Evolutionary conservation across 345 rosid species (phyloP), one percentile per base, ranked within the genome.

Genomic region (Lepidium africanum): DNA sequence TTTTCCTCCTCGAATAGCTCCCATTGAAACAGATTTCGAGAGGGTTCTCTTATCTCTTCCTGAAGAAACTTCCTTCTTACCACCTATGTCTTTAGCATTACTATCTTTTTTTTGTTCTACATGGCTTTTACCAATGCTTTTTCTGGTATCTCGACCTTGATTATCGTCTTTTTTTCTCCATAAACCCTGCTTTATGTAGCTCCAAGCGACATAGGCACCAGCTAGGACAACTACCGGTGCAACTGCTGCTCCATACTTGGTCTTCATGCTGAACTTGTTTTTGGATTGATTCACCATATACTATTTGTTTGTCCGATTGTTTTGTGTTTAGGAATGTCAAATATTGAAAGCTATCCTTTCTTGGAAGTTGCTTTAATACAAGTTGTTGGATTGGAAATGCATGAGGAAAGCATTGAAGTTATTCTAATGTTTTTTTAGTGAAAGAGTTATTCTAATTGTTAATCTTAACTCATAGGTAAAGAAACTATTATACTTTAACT

Each of bases 1-100:
- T 53, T 73, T 80, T 6, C 88, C 88, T 70, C 90, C 90, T 50
- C 78, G 83, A 33, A 87, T 72, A 10, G 77, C 76, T 9, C 81
- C 88, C 38, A 87, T 1, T 27, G 86, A 79, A 74, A 82, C 47
- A 12, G 88, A 82, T 67, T 78, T 79, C 45, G 83, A 35, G 21
- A 65, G 27, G 5, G 23, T 33, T 27, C 13, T 36, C 11, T 56
- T 12, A 2, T 25, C 73, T 33, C 27, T 54, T n/a, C 11, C 17
- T 41, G 38, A 58, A 32, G 60, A 65, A 51, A 11, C 45, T 33
- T 73, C 72, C 63, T 60, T 27, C 27, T 25, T 25, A 25, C 27
- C 67, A 8, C 63, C 15, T 3, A n/a, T 36, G 3, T 21, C 52
- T 27, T 73, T 42, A 47, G 10, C 69, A 51, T 52, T 53, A 27